Evolutionary conservation across 805 yeast species (phyloP), one percentile per base, ranked within the genome.

Genomic region (Ascoidea asiatica): DNA sequence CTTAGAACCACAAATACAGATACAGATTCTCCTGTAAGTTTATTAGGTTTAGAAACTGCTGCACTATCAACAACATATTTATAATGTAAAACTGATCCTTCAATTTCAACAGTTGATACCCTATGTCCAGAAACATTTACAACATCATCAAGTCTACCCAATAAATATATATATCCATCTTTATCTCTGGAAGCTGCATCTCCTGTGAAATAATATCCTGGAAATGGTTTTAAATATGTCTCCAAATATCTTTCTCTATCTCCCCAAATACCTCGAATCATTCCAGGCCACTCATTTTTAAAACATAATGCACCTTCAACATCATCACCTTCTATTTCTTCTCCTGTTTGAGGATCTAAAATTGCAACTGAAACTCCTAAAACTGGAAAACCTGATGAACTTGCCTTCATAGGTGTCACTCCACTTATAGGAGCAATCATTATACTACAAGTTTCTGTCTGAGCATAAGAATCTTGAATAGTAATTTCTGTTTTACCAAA

Each of bases 181-280:
- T 77, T 77, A 63, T 92, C 98, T 61, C 97, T 79, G 39, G 94
- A 97, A 44, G 97, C 97, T 67, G 97, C 97, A 62, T 90, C 98
- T 56, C 98, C 98, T 11, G 97, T 84, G 73, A 92, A 92, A 69
- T 88, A 92, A 67, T 75, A 78, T 47, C 95, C 94, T 48, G 90
- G 86, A 69, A 89, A 92, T 43, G 96, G 95, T 56, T 79, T 81
- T 59, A 82, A 64, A 63, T 83, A 83, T n/a, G 92, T 83, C 55
- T 83, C 92, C 66, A 79, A 64, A 63, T 68, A 83, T 59, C 86
- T 72, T 53, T 71, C 68, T 62, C 83, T 81, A 63, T 83, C 81
- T 50, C 72, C 74, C 83, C 84, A 82, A 50, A 83, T 81, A 22
- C 87, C 69, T 67, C 94, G 75, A 19, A 90, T 84, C 72, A 83